phyloP scores from a whole-genome alignment of 2,329 filamentous ascomycete genomes.

The Epichloe bromicola region DNA sequence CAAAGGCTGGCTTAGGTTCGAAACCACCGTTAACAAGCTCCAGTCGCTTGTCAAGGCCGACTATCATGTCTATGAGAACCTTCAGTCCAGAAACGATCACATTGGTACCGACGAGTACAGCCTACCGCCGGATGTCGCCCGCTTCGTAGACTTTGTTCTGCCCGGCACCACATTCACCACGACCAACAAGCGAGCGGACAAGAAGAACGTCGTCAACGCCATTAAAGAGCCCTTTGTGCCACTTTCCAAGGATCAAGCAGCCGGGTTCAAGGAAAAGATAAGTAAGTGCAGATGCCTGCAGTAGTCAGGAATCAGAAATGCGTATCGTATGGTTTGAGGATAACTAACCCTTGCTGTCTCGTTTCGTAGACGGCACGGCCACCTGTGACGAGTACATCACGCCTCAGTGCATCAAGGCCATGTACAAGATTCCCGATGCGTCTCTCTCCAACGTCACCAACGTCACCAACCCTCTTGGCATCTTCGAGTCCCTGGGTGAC shows the following conservation, averaged over 20 bases:
- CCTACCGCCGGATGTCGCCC: slow-evolving; percentile 22
- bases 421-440: slow-evolving; percentile 31
- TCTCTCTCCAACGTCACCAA: slow-evolving; percentile 15
- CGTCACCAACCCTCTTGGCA: slow-evolving; percentile 34
- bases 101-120: slow-evolving; percentile 30
- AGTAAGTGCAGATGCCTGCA: background rate
- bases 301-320: background rate
- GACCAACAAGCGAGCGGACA: background rate
- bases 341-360: background rate
- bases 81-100: slow-evolving; percentile 17
- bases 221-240: background rate
- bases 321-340: background rate
- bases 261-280: background rate
- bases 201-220: background rate
- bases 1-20: slow-evolving; percentile 40
- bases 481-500: slow-evolving; percentile 39
- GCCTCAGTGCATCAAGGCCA: slow-evolving; percentile 38
- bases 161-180: slow-evolving; percentile 19
- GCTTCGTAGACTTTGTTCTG: slow-evolving; percentile 29
- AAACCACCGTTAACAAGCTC: slow-evolving; percentile 39
- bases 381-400: slow-evolving; percentile 42
- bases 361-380: slow-evolving; percentile 1
- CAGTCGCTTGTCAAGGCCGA: slow-evolving; percentile 39
- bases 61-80: slow-evolving; percentile 37
- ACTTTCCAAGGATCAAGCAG: background rate